These are phyloP conservation scores for Flaveria sonorensis DNA, from an alignment of 129 eudicot genomes.

Conservation along the genomic window DNA sequence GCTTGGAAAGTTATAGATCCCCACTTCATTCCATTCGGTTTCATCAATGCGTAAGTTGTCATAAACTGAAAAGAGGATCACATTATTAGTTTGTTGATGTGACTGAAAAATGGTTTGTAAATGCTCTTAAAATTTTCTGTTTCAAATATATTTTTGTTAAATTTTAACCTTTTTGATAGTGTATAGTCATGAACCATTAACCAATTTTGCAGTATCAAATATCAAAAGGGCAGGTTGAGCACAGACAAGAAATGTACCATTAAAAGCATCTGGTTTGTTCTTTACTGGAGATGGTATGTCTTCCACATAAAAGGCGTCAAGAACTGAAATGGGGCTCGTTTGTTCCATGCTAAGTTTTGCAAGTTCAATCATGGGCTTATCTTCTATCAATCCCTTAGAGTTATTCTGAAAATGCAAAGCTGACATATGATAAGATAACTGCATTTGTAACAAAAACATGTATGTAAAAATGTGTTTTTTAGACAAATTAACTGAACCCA, in stretches of 20 bases:
- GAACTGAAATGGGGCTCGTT: constrained; percentile 91
- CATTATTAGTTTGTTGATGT: not conserved
- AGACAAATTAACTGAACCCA: constrained; percentile 3
- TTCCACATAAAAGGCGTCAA: constrained; percentile 72
- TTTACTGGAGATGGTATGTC: constrained; percentile 81
- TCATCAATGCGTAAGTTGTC: constrained; percentile 40
- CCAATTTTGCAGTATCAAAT: not conserved
- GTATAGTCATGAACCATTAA: not conserved
- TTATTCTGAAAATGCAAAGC: constrained; percentile 41
- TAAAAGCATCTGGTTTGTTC: constrained; percentile 56
- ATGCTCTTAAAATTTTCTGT: too few relatives aligned
- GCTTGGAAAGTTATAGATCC: constrained; percentile 25
- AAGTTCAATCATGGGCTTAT: constrained; percentile 46
- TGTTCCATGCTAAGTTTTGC: constrained; percentile 56
- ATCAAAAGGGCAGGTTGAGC: not conserved
- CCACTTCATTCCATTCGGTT: constrained; percentile 46
- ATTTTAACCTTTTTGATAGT: not conserved
- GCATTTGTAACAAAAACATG: not conserved
- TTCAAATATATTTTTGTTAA: too few relatives aligned
- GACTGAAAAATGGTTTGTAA: not conserved
- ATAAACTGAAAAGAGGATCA: constrained; percentile 40
- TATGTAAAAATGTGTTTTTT: not conserved
- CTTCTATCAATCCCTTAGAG: constrained; percentile 44
- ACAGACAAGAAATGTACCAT: constrained; percentile 42
- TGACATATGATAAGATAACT: constrained; percentile 13